Base-by-base conservation (phyloP, 2,329 filamentous ascomycete genomes). In the Aureobasidium melanogenum region DNA sequence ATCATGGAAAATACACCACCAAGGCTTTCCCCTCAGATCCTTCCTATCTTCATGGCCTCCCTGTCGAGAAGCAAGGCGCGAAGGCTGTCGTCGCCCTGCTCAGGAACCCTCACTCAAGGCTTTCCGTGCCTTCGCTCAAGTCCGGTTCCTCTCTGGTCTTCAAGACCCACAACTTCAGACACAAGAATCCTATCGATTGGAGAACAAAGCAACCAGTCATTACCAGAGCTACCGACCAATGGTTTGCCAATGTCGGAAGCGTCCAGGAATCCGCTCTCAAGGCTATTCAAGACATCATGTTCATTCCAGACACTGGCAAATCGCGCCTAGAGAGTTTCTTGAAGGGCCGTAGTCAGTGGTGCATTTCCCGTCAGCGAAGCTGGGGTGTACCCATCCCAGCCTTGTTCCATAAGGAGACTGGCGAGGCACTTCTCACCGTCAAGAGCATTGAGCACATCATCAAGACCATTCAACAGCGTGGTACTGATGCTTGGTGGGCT, bases 101-200 rank as follows among this genome's bases (percentile, higher is more conserved):
- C 2, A 76, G 79, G 28, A 77, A 81, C 0, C 62, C 61, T 24
- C 52, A 56, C 1, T 38, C 55, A 28, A 61, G 55, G 41, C 54
- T 59, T 77, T 52, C 28, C 7, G 7, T 36, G 85, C 50, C 48
- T 7, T 54, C 60, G 32, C 10, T 62, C 2, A 56, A 64, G 17
- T 6, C 58, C 1, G 51, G 47, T 3, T 39, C 58, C 8, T 63
- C 63, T 2, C 71, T 78, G n/a, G 82, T 97, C 3, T 76, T 97
- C 43, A 80, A 82, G 41, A 82, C 82, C 4, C 88, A 95, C 67
- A 80, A 80, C 61, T 88, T 93, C 71, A 81, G 81, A 57, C 94
- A 99, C 79, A 97, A 96, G 73, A 97, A 97, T 71, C 94, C 94
- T 0, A 96, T 97, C 67, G 94, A 99, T 75, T 99, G 94, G 94